Evolutionary conservation across 441 rosid genomes (phyloP), one percentile per base, ranked within the genome.

Genomic region (Eutrema salsugineum): DNA sequence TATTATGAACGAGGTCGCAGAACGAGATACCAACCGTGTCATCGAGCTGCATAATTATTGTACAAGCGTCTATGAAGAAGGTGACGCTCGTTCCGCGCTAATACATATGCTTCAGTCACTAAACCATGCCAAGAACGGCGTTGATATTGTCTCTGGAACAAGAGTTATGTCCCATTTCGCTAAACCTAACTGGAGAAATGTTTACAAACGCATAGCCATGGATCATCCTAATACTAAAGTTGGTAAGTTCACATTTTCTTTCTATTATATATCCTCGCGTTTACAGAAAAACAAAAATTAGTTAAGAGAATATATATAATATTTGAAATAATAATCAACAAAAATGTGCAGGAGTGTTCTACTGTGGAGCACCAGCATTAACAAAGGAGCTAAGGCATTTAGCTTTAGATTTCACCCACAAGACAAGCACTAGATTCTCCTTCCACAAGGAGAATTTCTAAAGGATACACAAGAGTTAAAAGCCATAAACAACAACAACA

Each of bases 31-130:
- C 10, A 73, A 81, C 68, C 71, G 75, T 47, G 79, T 83, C 15
- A 88, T 88, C 0, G 93, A 88, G 56, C 69, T 86, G 17, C 93
- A 88, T 76, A 88, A 84, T 32, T 84, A 88, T 50, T 88, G 91
- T 71, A 88, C 91, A 0, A 88, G 93, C 33, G 93, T 88, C 30
- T 88, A 84, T 6, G 93, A 85, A 75, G 91, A 88, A 80, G 93
- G 91, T 0, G 93, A 88, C 3, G 89, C 93, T 54, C 80, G 91
- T 39, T 88, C 94, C 0, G 89, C 91, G 4, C 83, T 88, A 38
- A 86, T 88, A 17, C 72, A 85, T 19, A 85, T 88, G 94, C 84
- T 88, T 40, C 94, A 88, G 51, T 82, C 89, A 14, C 73, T 88
- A 30, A 82, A 83, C 48, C 91, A 88, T 49, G 88, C 94, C 11